A percentile compares a stretch with the other conserved stretches of the same genome.
These are phyloP conservation scores for Aspergillus fischeri DNA, from an alignment of 2,329 filamentous ascomycete genomes.

Conservation along the genomic window DNA sequence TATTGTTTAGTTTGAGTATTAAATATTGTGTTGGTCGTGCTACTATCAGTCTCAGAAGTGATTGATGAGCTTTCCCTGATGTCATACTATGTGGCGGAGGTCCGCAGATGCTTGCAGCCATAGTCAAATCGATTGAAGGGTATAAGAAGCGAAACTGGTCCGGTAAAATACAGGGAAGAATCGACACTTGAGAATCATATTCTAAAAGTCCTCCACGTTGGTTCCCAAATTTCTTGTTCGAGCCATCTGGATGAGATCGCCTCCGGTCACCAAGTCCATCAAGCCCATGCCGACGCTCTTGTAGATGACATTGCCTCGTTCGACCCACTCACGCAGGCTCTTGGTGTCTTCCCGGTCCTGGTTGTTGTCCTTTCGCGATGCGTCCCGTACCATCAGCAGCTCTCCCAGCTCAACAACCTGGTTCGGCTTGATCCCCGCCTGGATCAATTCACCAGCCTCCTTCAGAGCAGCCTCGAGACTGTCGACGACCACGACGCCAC, in stretches of 20 bases:
- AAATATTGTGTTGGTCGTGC: not conserved
- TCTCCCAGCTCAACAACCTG: constrained; percentile 87
- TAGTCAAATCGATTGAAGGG: not conserved
- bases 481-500: constrained; percentile 59
- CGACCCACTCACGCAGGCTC: constrained; percentile 55
- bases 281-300: constrained; percentile 66
- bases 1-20: not conserved
- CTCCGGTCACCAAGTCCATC: constrained; percentile 64
- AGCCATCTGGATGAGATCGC: constrained; percentile 55
- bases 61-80: not conserved
- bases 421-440: constrained; percentile 66
- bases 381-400: constrained; percentile 61
- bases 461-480: constrained; percentile 74
- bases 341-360: constrained; percentile 36
- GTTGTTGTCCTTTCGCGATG: constrained; percentile 36
- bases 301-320: constrained; percentile 63
- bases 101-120: not conserved
- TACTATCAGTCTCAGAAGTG: not conserved
- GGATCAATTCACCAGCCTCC: constrained; percentile 82
- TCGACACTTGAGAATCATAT: not conserved
- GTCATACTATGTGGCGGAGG: not conserved
- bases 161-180: not conserved
- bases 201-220: constrained; percentile 41
- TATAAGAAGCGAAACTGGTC: not conserved
- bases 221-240: constrained; percentile 53